A percentile compares a stretch with the other conserved stretches of the same genome.
phyloP scores from a whole-genome alignment of 257 asterid genomes.

The Prunella vulgaris region DNA sequence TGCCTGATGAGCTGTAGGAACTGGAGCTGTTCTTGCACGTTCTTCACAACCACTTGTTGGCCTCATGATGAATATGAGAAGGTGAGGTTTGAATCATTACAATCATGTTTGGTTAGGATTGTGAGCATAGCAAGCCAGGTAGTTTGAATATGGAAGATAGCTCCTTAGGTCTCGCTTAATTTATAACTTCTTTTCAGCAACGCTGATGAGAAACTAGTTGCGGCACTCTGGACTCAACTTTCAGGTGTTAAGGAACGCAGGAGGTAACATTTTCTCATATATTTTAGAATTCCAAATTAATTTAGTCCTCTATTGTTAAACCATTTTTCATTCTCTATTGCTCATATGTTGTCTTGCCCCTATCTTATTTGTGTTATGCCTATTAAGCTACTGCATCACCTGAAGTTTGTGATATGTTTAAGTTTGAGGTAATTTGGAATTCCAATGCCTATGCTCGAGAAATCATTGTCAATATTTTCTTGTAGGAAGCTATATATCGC shows the following conservation, averaged over 20 bases:
- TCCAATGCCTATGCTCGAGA: constrained; percentile 5
- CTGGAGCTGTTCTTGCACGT: constrained; percentile 97
- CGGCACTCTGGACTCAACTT: constrained; percentile 78
- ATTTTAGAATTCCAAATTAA: constrained; percentile 11
- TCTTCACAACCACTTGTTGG: constrained; percentile 98
- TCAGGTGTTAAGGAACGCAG: constrained; percentile 62
- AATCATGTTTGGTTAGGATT: constrained; percentile 8
- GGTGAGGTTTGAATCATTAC: constrained; percentile 38
- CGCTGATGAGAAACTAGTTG: constrained; percentile 90
- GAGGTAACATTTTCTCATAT: constrained; percentile 40
- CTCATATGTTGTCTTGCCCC: constrained; percentile 2
- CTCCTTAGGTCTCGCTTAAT: constrained; percentile 10
- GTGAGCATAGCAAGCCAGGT: background rate
- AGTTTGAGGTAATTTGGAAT: constrained; percentile 2
- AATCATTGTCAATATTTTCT: constrained; percentile 12
- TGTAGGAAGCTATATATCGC: constrained; percentile 90
- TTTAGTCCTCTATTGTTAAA: constrained; percentile 9
- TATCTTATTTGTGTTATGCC: constrained; percentile 2
- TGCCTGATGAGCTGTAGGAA: constrained; percentile 47
- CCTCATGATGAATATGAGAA: constrained; percentile 97
- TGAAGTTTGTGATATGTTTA: background rate
- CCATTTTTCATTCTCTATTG: constrained; percentile 5
- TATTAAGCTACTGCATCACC: constrained; percentile 1
- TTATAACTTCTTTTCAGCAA: constrained; percentile 53
- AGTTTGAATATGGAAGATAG: constrained; percentile 2